phyloP scores from a whole-genome alignment of 2,329 filamentous ascomycete species.

The Ophiosphaerella korrae region DNA sequence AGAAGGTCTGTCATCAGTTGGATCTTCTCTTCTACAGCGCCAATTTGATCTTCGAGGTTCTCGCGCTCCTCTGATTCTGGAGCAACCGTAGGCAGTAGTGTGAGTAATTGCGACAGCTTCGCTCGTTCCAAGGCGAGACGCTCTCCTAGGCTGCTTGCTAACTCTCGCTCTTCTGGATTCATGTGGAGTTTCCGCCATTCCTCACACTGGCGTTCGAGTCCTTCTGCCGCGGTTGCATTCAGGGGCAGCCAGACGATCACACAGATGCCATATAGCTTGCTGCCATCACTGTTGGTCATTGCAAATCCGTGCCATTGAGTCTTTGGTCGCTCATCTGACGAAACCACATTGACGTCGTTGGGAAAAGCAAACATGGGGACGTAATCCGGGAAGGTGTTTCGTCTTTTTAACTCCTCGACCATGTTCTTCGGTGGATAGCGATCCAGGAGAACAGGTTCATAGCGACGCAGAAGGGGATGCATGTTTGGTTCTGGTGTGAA shows the following conservation, averaged over 20 bases:
- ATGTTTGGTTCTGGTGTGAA: constrained; percentile 88
- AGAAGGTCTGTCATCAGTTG: constrained; percentile 94
- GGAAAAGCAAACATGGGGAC: constrained; percentile 99
- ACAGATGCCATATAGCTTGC: constrained; percentile 89
- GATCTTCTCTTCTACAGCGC: constrained; percentile 95
- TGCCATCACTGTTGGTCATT: constrained; percentile 93
- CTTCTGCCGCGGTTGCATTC: constrained; percentile 78
- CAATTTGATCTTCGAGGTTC: constrained; percentile 89
- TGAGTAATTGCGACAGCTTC: constrained; percentile 84
- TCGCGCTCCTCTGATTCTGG: constrained; percentile 85
- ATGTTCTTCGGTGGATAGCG: constrained; percentile 86
- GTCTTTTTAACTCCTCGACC: constrained; percentile 76
- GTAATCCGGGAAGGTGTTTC: constrained; percentile 92
- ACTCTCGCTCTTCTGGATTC: constrained; percentile 86
- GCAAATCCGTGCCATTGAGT: constrained; percentile 99
- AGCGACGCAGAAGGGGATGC: constrained; percentile 91
- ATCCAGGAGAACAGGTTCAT: constrained; percentile 95
- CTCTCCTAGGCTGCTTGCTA: constrained; percentile 89
- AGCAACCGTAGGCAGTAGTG: constrained; percentile 77
- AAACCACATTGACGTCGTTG: constrained; percentile 96
- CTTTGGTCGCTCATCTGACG: constrained; percentile 87
- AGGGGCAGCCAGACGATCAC: constrained; percentile 92
- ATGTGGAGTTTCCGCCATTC: constrained; percentile 68
- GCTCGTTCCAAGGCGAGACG: constrained; percentile 85
- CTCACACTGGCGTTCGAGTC: constrained; percentile 70